Percentiles rank a stretch among this genome's conserved stretches.
phyloP scores from a whole-genome alignment of 148 eudicot species.

The Camellia sinensis region DNA sequence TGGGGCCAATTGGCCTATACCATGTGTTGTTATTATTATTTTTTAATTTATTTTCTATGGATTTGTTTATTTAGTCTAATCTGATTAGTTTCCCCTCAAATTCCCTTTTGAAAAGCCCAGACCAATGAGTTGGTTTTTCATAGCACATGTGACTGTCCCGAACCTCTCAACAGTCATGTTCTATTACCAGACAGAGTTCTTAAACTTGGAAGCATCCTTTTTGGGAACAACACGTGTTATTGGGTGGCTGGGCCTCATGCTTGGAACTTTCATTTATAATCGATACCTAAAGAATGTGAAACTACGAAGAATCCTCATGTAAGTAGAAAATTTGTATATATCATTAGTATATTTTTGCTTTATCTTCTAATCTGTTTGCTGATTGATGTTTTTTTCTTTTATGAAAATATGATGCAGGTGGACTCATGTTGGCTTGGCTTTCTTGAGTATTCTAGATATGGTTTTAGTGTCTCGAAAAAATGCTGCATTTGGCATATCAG shows the following conservation, averaged over 20 bases:
- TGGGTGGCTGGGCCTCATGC: constrained; percentile 94
- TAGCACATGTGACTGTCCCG: constrained; percentile 80
- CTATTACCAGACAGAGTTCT: constrained; percentile 82
- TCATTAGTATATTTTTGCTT: neutral
- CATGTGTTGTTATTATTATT: neutral
- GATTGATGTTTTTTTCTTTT: neutral
- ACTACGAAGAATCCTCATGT: constrained; percentile 73
- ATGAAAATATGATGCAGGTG: constrained; percentile 49
- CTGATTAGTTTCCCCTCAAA: constrained; percentile 4
- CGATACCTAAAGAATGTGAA: constrained; percentile 72
- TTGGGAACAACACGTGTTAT: constrained; percentile 83
- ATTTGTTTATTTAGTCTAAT: constrained; percentile 24
- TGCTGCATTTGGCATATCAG: constrained; percentile 65
- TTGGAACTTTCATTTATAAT: constrained; percentile 81
- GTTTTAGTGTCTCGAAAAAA: constrained; percentile 70
- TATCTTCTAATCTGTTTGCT: neutral
- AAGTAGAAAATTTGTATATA: constrained; percentile 26
- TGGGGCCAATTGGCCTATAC: neutral
- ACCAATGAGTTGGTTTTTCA: constrained; percentile 97
- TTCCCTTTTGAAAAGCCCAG: constrained; percentile 53
- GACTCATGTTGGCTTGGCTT: constrained; percentile 66
- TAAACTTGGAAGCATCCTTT: constrained; percentile 84
- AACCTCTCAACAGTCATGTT: constrained; percentile 90
- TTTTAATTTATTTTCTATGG: neutral
- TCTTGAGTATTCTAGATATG: constrained; percentile 59